Evolutionary conservation across 768 basidiomycete genomes (phyloP), one percentile per base, ranked within the genome.

Genomic region (Royoungia palumana): DNA sequence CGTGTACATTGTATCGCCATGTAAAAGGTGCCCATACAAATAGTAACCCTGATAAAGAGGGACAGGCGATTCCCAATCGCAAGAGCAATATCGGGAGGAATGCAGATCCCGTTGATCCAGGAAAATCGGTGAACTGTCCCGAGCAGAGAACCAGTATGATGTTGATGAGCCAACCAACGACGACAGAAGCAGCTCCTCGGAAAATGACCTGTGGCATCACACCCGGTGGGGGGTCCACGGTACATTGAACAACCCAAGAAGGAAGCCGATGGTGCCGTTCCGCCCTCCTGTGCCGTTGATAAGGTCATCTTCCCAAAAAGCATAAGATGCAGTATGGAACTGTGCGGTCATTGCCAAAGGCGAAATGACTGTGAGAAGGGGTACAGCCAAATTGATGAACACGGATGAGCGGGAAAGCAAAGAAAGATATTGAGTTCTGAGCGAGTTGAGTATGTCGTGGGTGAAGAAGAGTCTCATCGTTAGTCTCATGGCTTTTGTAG

Each of bases 131-230:
- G 58, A 79, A 62, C 27, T 72, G 67, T 12, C 80, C 80, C 1
- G 78, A 78, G 63, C 80, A 83, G n/a, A 84, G 70, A 11, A 83
- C 69, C 36, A 84, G 63, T 5, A 74, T 73, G 51, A 85, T 80
- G 63, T 85, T 85, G 47, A 83, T 75, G n/a, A 85, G 54, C 82
- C 82, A 84, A 35, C 82, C 80, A 41, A 75, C 60, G 14, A 75
- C 53, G 35, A 70, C 72, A 0, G 76, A 77, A 25, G 77, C 76
- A 30, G 76, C 55, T 80, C 79, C 47, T 80, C 78, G 1, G 50
- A 37, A 53, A 52, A 35, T 53, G 54, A 44, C 58, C 65, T 20
- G 63, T 62, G 45, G 53, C 54, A 34, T 65, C 62, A 11, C 60
- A 65, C n/a, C 62, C 64, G 6, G 65, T 67, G 70, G 75, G n/a